Evolutionary conservation across 305 asterid genomes (phyloP).

Genomic region (Plantago lanceolata): DNA sequence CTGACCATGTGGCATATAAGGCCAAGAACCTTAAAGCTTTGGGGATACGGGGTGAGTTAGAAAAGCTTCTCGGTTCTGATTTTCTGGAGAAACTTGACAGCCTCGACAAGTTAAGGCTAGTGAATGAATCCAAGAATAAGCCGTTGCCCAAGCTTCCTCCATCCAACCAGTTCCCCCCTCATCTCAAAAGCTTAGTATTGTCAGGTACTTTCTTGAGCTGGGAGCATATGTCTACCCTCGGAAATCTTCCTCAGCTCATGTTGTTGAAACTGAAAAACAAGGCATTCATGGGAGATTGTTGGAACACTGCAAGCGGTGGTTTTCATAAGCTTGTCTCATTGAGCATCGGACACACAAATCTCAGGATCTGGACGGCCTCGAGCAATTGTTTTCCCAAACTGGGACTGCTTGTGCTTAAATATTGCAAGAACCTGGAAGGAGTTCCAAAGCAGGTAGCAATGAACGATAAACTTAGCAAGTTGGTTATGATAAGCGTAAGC

Average conservation of each 20-base stretch:
- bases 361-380: background rate
- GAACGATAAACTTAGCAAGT: background rate
- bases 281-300: background rate
- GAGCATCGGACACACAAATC: background rate
- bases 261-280: background rate
- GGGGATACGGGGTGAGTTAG: background rate
- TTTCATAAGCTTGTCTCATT: background rate
- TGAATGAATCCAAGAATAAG: background rate
- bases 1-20: background rate
- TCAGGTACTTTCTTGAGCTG: constrained; percentile 1
- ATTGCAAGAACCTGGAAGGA: constrained; percentile 10
- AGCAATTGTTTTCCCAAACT: background rate
- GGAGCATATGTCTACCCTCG: background rate
- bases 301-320: background rate
- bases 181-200: background rate
- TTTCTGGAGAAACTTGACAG: background rate
- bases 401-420: background rate
- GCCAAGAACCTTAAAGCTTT: background rate
- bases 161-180: background rate
- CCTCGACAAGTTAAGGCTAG: background rate
- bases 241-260: background rate
- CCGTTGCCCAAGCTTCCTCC: background rate
- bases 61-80: background rate
- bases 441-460: background rate
- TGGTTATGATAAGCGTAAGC: background rate